These are phyloP conservation scores for Cornus kousa DNA, from an alignment of 148 eudicot genomes.

Conservation along the genomic window DNA sequence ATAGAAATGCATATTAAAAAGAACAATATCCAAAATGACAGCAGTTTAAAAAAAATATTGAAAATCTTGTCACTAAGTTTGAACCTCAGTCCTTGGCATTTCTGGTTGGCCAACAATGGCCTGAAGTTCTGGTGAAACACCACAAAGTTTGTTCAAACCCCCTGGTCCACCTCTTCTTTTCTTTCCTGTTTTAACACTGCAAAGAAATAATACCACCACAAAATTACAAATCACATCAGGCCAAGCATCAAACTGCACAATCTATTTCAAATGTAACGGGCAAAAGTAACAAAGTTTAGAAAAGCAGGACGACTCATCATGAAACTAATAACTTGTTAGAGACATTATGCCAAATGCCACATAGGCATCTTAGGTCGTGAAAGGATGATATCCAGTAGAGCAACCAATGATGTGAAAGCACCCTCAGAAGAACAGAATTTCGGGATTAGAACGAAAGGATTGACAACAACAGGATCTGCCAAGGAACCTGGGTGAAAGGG, in stretches of 20 bases:
- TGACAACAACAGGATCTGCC: not conserved
- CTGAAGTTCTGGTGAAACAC: slow-evolving; percentile 83
- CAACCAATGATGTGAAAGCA: not conserved
- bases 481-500: not conserved
- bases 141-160: slow-evolving; percentile 82
- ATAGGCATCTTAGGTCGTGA: not conserved
- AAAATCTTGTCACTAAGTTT: not conserved
- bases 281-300: not conserved
- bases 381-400: not conserved
- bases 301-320: not conserved
- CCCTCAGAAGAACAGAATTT: not conserved
- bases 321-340: not conserved
- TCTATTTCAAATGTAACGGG: not conserved
- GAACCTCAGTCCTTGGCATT: slow-evolving; percentile 85
- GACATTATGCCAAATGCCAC: not conserved
- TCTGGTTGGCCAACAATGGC: slow-evolving; percentile 78
- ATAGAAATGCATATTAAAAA: not conserved
- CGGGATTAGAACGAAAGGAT: not conserved
- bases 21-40: not conserved
- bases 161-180: slow-evolving; percentile 92
- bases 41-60: not conserved
- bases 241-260: slow-evolving; percentile 1
- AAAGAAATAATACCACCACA: slow-evolving; percentile 5
- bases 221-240: not conserved
- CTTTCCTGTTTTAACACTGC: slow-evolving; percentile 55